Evolutionary conservation across 2,329 filamentous ascomycete genomes (phyloP).

Genomic region (Sporothrix brunneoviolacea): DNA sequence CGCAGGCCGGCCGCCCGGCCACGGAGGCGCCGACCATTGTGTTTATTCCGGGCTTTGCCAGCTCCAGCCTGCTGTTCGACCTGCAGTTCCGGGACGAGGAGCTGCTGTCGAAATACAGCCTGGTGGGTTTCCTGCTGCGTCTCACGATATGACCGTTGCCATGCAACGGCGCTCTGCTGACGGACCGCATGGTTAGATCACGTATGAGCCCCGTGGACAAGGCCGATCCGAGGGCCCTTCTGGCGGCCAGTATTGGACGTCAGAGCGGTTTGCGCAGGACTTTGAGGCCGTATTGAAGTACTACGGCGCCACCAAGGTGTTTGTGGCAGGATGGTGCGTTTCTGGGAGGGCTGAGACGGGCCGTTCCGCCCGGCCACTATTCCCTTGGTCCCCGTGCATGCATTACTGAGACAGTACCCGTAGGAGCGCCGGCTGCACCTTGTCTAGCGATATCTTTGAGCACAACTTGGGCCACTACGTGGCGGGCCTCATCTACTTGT

Average conservation of each 20-base stretch:
- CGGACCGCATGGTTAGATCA: conserved; percentile 8
- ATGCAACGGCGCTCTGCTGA: too few relatives aligned
- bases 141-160: too few relatives aligned
- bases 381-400: too few relatives aligned
- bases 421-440: conserved; percentile 12
- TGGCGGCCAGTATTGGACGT: neutral
- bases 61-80: conserved; percentile 11
- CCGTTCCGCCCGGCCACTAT: too few relatives aligned
- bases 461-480: conserved; percentile 1
- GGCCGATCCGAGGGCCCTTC: conserved; percentile 8
- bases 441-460: conserved; percentile 8
- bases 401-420: too few relatives aligned
- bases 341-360: neutral
- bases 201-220: conserved; percentile 14
- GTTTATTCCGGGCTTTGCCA: conserved; percentile 14
- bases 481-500: conserved; percentile 6
- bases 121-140: neutral
- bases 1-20: conserved; percentile 8
- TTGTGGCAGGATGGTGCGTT: conserved; percentile 10
- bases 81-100: conserved; percentile 13
- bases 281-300: conserved; percentile 13
- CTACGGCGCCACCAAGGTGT: conserved; percentile 12
- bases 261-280: conserved; percentile 9
- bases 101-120: conserved; percentile 10
- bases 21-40: conserved; percentile 9